Evolutionary conservation across 1,284 basidiomycete species (phyloP).

Genomic region (Fomes fomentarius): DNA sequence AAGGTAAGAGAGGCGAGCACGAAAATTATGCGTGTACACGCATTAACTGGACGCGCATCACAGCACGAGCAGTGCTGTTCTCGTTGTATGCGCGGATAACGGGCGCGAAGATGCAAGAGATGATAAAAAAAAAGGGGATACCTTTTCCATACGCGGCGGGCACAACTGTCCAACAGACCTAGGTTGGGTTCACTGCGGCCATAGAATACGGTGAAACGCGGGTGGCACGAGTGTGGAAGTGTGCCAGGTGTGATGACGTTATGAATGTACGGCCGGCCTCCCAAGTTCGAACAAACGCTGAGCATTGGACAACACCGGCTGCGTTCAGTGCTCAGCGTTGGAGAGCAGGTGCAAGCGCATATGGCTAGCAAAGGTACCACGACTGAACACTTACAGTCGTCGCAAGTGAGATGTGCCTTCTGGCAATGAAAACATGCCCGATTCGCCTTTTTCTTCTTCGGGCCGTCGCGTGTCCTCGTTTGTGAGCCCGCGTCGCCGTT

Average conservation of each 20-base stretch:
- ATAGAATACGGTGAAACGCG: neutral
- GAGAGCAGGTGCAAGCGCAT: constrained; percentile 16
- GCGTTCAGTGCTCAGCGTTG: neutral
- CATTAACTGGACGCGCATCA: too few species aligned
- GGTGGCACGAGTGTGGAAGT: neutral
- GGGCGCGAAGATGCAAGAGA: too few species aligned
- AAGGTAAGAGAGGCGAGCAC: too few species aligned
- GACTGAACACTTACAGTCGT: constrained; percentile 73
- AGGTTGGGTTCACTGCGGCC: neutral
- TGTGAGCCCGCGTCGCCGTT: constrained; percentile 43
- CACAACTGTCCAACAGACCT: neutral
- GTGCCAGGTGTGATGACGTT: neutral
- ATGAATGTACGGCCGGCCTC: neutral
- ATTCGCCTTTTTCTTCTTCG: constrained; percentile 91
- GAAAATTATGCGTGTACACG: too few species aligned
- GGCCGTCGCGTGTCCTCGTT: constrained; percentile 60
- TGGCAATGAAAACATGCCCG: constrained; percentile 96
- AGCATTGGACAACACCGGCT: neutral
- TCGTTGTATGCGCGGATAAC: too few species aligned
- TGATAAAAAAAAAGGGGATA: too few species aligned
- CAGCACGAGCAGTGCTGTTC: too few species aligned
- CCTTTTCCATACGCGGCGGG: too few species aligned
- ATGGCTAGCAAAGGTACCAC: neutral
- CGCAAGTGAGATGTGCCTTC: constrained; percentile 95
- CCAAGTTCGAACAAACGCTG: neutral